Base-by-base conservation (phyloP, 768 basidiomycete genomes). In the Tricholoma saponaceum region DNA sequence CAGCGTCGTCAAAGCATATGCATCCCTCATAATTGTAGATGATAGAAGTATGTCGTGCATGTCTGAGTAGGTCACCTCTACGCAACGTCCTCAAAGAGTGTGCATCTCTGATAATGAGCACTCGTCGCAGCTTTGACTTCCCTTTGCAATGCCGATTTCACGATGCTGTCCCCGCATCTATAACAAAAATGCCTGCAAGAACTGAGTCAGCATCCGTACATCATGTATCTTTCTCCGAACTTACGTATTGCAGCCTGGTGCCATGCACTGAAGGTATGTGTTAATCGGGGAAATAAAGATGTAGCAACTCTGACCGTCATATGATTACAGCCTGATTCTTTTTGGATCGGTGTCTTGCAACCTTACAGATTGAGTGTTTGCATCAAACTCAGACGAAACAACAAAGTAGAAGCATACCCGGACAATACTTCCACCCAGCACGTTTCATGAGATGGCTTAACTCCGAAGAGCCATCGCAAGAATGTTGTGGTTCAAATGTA, bases 361-460 rank as follows among this genome's bases (percentile, higher is more conserved):
- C 77, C 79, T 79, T 33, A 35, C 4, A 7, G 4, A 12, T 52
- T 32, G 25, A 20, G 8, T 8, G 25, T 51, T 30, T 4, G 25
- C 49, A 7, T 28, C 13, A 14, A 26, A 12, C 10, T 14, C 1
- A 18, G 22, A 22, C 18, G 9, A 10, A 10, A 8, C 8, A 32
- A 8, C 25, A 37, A 16, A 74, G 30, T 43, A 41, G 43, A 32
- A 32, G 57, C 58, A 25, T 56, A 74, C 86, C 82, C 58, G 86
- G 83, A 65, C 87, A 88, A 53, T 78, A 76, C 58, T 81, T 83
- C 86, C 86, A 87, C 5, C 85, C 85, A n/a, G 74, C 69, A 62
- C 72, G 60, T 35, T 70, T 65, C 81, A 85, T 83, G 44, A 84
- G 58, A 52, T 77, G 69, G 4, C 78, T 74, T 7, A 86, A 72